Base-by-base conservation (phyloP, 2,329 filamentous ascomycete species). In the Lecanosticta acicola region DNA sequence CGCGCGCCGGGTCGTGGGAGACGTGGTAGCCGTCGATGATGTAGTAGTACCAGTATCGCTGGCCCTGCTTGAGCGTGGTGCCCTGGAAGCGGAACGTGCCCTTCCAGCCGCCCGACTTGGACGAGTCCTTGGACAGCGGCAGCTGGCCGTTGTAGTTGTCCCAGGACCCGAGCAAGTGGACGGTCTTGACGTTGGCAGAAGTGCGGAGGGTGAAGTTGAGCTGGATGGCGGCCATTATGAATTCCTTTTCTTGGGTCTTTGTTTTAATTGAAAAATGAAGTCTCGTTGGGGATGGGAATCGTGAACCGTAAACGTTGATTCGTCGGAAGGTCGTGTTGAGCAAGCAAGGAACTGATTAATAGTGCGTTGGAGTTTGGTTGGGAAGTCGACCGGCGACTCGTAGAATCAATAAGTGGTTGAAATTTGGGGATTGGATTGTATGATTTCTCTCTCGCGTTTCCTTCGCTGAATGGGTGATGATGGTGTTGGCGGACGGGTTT, bases 1-100 rank as follows among this genome's bases (percentile, higher is more conserved):
- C 77, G 68, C 89, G 84, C 68, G 86, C 87, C 59, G 91, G 90
- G 74, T 97, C 93, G 79, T 97, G 91, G 52, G 90, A 90, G 68
- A 94, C 85, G 71, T 96, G 90, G 81, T 96, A 96, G 61, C 93
- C 93, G 70, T 98, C 93, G 70, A 97, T 93, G 82, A 97, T 96
- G 79, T 96, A 98, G 82, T 98, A 98, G 83, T 97, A 98, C 93
- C 93, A 98, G 82, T 97, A 97, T 67, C 91, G 84, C 68, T 87
- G 83, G 68, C 91, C 89, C 61, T 87, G 77, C 76, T 91, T 83
- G 62, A 97, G 80, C 50, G 87, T 91, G 53, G 81, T 73, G 67
- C 84, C 85, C 73, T 93, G 86, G 75, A 98, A 96, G 74, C 88
- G 85, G 78, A 98, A 96, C 64, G 88, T 94, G 65, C 91, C 93